phyloP scores from a whole-genome alignment of 495 filamentous ascomycete genomes.

The Annulohypoxylon bovei region DNA sequence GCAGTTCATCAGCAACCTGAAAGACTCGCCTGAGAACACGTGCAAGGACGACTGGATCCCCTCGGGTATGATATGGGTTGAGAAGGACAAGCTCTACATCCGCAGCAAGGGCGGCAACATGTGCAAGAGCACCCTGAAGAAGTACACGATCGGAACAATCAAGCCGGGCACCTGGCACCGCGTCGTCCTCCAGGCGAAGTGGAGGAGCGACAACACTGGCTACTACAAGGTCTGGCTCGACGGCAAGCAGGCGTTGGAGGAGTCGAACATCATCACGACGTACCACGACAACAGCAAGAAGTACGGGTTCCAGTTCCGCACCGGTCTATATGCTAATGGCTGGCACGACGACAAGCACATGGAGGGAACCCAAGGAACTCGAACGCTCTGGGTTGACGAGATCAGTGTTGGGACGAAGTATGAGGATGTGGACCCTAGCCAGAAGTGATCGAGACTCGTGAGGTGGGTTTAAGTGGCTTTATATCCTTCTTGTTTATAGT shows the following conservation, averaged over 20 bases:
- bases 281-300: constrained; percentile 50
- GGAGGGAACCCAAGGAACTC: constrained; percentile 56
- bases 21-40: constrained; percentile 53
- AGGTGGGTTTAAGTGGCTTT: background rate
- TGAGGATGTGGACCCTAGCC: constrained; percentile 53
- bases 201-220: constrained; percentile 55
- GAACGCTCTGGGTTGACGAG: constrained; percentile 63
- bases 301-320: constrained; percentile 59
- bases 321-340: constrained; percentile 64
- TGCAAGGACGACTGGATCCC: constrained; percentile 62
- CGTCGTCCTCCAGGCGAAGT: constrained; percentile 57
- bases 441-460: constrained; percentile 7
- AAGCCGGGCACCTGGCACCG: constrained; percentile 58
- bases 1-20: constrained; percentile 59
- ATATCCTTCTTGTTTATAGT: constrained; percentile 4
- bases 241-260: constrained; percentile 55
- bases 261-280: constrained; percentile 54
- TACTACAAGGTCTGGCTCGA: constrained; percentile 61
- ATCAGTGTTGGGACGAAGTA: constrained; percentile 57
- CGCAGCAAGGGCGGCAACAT: constrained; percentile 58
- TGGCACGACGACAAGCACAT: constrained; percentile 61
- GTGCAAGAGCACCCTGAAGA: constrained; percentile 45
- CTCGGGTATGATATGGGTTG: constrained; percentile 61
- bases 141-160: constrained; percentile 48
- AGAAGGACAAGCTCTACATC: constrained; percentile 55